Evolutionary conservation across 805 yeast genomes (phyloP).

Genomic region (Monosporozyma aerobia): DNA sequence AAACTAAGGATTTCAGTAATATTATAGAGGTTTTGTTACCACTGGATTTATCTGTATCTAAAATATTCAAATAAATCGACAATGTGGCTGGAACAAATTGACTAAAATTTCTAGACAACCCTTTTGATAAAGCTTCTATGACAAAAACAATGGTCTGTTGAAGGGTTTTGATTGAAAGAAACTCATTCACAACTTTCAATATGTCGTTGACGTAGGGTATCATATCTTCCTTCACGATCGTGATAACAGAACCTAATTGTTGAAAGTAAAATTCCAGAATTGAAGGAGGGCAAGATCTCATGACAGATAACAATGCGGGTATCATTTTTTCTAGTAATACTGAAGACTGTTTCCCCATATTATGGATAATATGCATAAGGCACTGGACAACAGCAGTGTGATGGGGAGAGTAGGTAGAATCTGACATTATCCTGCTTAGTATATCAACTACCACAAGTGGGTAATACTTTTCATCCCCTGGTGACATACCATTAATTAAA

Average conservation of each 20-base stretch:
- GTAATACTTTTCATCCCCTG: slow-evolving; percentile 84
- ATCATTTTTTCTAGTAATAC: slow-evolving; percentile 81
- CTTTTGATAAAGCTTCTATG: slow-evolving; percentile 74
- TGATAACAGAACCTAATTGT: slow-evolving; percentile 69
- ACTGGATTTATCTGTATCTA: slow-evolving; percentile 62
- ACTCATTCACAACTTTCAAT: slow-evolving; percentile 66
- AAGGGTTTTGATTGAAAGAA: slow-evolving; percentile 50
- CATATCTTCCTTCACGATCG: slow-evolving; percentile 82
- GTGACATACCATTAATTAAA: slow-evolving; percentile 89
- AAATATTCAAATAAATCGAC: slow-evolving; percentile 62
- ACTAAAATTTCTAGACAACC: slow-evolving; percentile 89
- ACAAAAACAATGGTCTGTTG: slow-evolving; percentile 74
- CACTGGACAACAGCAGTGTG: slow-evolving; percentile 94
- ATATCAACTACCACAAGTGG: slow-evolving; percentile 91
- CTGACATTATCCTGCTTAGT: slow-evolving; percentile 73
- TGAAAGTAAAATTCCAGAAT: slow-evolving; percentile 83
- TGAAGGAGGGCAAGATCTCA: slow-evolving; percentile 70
- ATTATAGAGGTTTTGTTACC: slow-evolving; percentile 55
- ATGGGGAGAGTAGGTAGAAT: slow-evolving; percentile 73
- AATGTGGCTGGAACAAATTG: slow-evolving; percentile 69
- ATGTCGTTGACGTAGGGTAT: slow-evolving; percentile 73
- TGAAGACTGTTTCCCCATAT: slow-evolving; percentile 80
- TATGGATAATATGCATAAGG: slow-evolving; percentile 80
- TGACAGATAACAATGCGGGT: slow-evolving; percentile 78
- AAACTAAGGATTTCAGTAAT: slow-evolving; percentile 73